Base-by-base conservation (phyloP, 192 early-diverging fungal species). In the Coemansia umbellata region DNA sequence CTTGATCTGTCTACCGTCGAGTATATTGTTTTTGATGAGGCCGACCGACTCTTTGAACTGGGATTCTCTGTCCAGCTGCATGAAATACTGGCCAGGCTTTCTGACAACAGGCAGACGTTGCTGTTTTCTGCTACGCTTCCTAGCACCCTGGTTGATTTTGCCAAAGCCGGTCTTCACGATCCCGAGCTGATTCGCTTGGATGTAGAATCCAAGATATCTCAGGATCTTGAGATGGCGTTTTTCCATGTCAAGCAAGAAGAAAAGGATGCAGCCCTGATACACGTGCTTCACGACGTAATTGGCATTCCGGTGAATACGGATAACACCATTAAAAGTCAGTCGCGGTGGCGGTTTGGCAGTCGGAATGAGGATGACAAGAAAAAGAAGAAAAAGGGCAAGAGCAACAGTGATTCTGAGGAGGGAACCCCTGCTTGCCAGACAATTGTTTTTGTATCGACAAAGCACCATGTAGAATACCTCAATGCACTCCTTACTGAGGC, bases 1-100 rank as follows among this genome's bases (percentile, higher is more conserved):
- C 63, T 94, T 40, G 91, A 93, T 52, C 59, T 98, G 44, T 83
- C 82, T 50, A 91, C 86, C 5, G 86, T 97, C 23, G 91, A 97
- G 68, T 94, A 94, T 69, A 84, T 98, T 70, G 94, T 97, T 0
- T 97, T 97, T 81, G 94, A 98, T 66, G 96, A 98, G 64, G 95
- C 95, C n/a, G 95, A 98, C 82, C 84, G 96, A 11, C 78, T 98
- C 44, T 98, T 98, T 68, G 95, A 98, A 69, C 85, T 97, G 72
- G 95, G 96, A 23, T 98, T 98, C 60, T 87, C 91, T 4, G 89
- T 91, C 19, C 96, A 98, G 71, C 80, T 98, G 51, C 86, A 90
- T 36, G 96, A 98, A 67, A 90, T 98, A 60, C 69, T 95, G 54
- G 79, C 81, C 48, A 81, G 89, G 28, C 68, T 98, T 31, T 93